Base-by-base conservation (phyloP, 176 grass and related monocot genomes). In the Eremochloa ophiuroides region DNA sequence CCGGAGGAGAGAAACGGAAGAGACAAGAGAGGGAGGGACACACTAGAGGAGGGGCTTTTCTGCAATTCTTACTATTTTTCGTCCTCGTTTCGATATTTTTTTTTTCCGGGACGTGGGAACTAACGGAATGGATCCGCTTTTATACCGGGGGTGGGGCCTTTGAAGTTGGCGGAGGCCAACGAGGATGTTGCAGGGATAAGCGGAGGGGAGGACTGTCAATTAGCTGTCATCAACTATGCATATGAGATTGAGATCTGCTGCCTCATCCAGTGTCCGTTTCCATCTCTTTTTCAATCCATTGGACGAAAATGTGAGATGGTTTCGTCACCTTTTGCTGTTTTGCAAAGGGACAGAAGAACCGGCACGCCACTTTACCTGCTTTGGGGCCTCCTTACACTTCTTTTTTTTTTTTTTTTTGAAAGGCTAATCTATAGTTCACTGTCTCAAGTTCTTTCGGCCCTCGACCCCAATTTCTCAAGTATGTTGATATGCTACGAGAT, bases 141-240 rank as follows among this genome's bases (percentile, higher is more conserved):
- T 90, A 80, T 84, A 88, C 23, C n/a, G 4, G 47, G 29, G 4
- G 34, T 56, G n/a, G 63, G 30, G 67, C 20, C 61, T 61, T 75
- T 34, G 72, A 23, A 80, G 66, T 61, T 51, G 67, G 84, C 79
- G 77, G 64, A 68, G 22, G 87, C 85, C 91, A 85, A 76, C 91
- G 63, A 73, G 71, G 86, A 86, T 81, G n/a, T 9, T 81, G 40
- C 51, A 15, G 30, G 73, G 82, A 81, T 43, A 27, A 67, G 60
- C 25, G 71, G 73, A 40, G 12, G 15, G 29, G 46, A 1, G 18
- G 17, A 63, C 81, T 56, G 53, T 56, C 53, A 56, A 56, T 56
- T 23, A 56, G 53, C 53, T 56, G 53, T 56, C 53, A 56, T 56
- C 53, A 20, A 56, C 53, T 56, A 56, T 35, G 53, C 51, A 55